Evolutionary conservation across 2,329 filamentous ascomycete species (phyloP), one percentile per base, ranked within the genome.

Genomic region (Penicillium expansum): DNA sequence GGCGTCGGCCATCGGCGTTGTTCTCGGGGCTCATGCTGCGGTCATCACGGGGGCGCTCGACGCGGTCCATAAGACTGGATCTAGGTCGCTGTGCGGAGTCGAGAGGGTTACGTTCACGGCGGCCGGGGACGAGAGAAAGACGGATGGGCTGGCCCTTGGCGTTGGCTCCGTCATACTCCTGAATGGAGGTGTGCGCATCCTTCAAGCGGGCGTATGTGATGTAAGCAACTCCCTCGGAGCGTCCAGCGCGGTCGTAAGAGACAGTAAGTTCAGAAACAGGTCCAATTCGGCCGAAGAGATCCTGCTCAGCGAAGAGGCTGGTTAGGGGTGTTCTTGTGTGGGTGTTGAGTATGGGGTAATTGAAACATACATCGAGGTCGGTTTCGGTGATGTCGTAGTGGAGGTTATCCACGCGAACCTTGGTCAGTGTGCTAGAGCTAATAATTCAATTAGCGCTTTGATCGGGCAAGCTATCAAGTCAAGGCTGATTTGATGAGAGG

Each of bases 321-420:
- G 42, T 56, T 35, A 56, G 35, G 2, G 14, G 6, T 35, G 37
- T 14, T 29, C 16, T 47, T 30, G 9, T 10, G 7, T 42, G n/a
- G 6, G 49, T 9, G 16, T 44, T 48, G 18, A 16, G 4, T 22
- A 5, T n/a, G 14, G 1, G 18, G 2, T 37, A 30, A n/a, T 30
- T 37, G 16, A 29, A 18, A 65, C 76, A 52, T 79, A 95, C 91
- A 68, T 89, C 83, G 52, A 96, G 82, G 70, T 96, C 92, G 37
- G 88, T 86, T 73, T 93, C 86, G 13, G 89, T 92, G 61, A 97
- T 82, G 59, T 97, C 92, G 74, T 96, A 97, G 74, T 97, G 92
- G 56, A 97, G 79, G 71, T 96, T 96, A 60, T 95, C 91, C 59
- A 96, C 88, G 63, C 88, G 87, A 63, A 97, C 76, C 75, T 91